Evolutionary conservation across 2,329 filamentous ascomycete genomes (phyloP).

Genomic region (Mollisiaceae sp.): DNA sequence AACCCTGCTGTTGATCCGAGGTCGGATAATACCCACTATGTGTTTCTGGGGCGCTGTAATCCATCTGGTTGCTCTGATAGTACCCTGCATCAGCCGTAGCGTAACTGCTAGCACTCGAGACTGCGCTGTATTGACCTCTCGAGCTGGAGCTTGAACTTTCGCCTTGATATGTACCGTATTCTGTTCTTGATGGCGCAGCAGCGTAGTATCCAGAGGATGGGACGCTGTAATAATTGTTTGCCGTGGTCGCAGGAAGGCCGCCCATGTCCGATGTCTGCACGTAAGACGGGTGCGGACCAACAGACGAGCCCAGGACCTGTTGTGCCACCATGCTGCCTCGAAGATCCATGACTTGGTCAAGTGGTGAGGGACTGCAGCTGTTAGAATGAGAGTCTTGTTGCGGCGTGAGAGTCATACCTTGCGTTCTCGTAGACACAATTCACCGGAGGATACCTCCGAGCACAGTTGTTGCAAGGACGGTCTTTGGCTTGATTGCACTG

Average conservation of each 20-base stretch:
- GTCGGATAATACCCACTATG: slow-evolving; percentile 27
- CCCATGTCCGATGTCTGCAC: slow-evolving; percentile 19
- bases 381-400: slow-evolving; percentile 16
- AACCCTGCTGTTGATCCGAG: slow-evolving; percentile 12
- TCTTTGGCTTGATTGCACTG: slow-evolving; percentile 38
- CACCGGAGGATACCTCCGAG: slow-evolving; percentile 32
- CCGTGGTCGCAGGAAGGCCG: slow-evolving; percentile 17
- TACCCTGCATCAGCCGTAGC: slow-evolving; percentile 20
- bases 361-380: slow-evolving; percentile 26
- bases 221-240: slow-evolving; percentile 18
- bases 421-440: slow-evolving; percentile 32
- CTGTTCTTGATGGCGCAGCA: slow-evolving; percentile 21
- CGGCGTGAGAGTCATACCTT: slow-evolving; percentile 22
- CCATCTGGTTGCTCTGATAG: slow-evolving; percentile 25
- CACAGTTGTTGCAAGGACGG: slow-evolving; percentile 35
- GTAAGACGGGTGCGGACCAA: slow-evolving; percentile 19
- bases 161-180: slow-evolving; percentile 22
- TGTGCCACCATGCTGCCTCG: slow-evolving; percentile 9
- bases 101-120: slow-evolving; percentile 20
- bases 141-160: slow-evolving; percentile 14
- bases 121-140: slow-evolving; percentile 14
- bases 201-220: slow-evolving; percentile 21
- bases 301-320: slow-evolving; percentile 9
- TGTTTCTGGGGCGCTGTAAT: slow-evolving; percentile 18
- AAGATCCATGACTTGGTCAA: slow-evolving; percentile 23